phyloP scores from a whole-genome alignment of 2,329 filamentous ascomycete species.

The Fusarium pininemorale region DNA sequence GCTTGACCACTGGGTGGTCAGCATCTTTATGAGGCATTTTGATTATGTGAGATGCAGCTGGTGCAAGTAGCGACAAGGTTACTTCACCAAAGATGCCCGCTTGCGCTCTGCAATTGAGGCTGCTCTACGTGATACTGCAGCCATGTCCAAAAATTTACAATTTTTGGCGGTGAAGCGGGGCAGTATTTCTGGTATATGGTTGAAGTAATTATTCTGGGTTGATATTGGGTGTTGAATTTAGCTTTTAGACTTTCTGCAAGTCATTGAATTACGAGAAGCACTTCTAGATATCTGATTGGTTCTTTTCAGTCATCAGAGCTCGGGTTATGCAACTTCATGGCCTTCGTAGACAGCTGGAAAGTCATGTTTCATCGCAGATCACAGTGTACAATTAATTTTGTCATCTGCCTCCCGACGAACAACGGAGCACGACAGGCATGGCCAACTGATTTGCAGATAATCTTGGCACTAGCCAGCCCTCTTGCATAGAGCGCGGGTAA shows the following conservation, averaged over 20 bases:
- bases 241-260: not conserved
- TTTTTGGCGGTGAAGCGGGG: slow-evolving; percentile 45
- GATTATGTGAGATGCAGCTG: slow-evolving; percentile 20
- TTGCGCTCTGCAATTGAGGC: slow-evolving; percentile 32
- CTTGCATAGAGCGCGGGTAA: not conserved
- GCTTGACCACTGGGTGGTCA: slow-evolving; percentile 75
- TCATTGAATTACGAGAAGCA: not conserved
- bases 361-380: not conserved
- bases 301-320: fast-evolving
- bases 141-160: slow-evolving; percentile 41
- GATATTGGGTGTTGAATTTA: not conserved
- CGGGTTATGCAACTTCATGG: not conserved
- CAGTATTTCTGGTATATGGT: slow-evolving; percentile 1
- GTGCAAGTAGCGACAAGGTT: not conserved
- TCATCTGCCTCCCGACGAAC: not conserved
- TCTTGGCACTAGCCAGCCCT: not conserved
- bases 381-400: not conserved
- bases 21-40: slow-evolving; percentile 67
- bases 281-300: not conserved
- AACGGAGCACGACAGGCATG: no score
- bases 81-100: slow-evolving; percentile 17
- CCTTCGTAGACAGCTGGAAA: not conserved
- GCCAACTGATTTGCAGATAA: slow-evolving; percentile 4
- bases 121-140: slow-evolving; percentile 29
- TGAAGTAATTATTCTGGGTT: not conserved